Base-by-base conservation (phyloP, 1,139 yeast genomes). In the Hyphopichia wangnamkhiaoensis region DNA sequence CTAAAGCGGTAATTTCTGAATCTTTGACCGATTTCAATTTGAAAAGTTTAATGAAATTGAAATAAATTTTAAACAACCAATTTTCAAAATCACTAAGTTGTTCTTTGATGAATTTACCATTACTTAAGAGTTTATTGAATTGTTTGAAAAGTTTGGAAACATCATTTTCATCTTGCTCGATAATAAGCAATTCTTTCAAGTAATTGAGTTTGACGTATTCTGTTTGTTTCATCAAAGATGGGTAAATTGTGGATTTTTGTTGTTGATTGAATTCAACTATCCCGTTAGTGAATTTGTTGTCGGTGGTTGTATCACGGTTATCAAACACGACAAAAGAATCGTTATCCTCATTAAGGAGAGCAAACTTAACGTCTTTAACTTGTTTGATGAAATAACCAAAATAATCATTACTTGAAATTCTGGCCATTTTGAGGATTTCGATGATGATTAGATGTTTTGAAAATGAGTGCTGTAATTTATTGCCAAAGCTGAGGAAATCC, bases 401-500 rank as follows among this genome's bases (percentile, higher is more conserved):
- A 37, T 61, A 68, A n/a, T 55, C 56, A n/a, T 53, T 55, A 41
- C 72, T 65, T 12, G 60, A 52, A 9, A 73, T 43, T 40, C 75
- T 58, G n/a, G 65, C 44, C 24, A 61, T 58, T 51, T 67, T 69
- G 18, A 72, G 34, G 8, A 68, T 58, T 38, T 66, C 66, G 33
- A 70, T 47, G 4, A 64, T 46, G 34, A 69, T 56, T 43, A 62
- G 50, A 44, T 59, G 57, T 53, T 67, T 59, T 23, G 73, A 59
- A 8, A 68, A 43, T 1, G 82, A 77, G 35, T 63, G 52, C 2
- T 55, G 45, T 27, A 80, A 47, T 41, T 74, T 62, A 23, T 54
- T 47, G 14, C 74, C 73, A 48, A 84, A 79, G 13, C 75, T 76
- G 25, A 82, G 54, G 50, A 86, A 79, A 9, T 86, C 80, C 36